These are phyloP conservation scores for Sporothrix sp. DNA, from an alignment of 2,329 filamentous ascomycete genomes.

Conservation along the genomic window DNA sequence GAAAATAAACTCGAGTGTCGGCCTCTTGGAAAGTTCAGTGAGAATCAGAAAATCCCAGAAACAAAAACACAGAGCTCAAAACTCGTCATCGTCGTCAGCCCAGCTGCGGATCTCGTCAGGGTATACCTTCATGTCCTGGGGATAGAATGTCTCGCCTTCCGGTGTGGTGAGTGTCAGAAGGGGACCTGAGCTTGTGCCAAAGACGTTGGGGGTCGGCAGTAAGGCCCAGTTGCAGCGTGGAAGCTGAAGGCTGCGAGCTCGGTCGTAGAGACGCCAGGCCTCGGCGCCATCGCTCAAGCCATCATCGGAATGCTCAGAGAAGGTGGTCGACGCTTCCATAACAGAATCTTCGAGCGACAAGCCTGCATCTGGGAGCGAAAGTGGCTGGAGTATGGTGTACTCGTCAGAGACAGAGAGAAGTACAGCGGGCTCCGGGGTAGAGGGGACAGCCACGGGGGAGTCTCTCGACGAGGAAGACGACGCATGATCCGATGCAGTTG, in stretches of 20 bases:
- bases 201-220: slow-evolving; percentile 9
- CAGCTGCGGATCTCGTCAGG: not conserved
- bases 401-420: no score
- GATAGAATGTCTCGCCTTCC: slow-evolving; percentile 13
- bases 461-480: no score
- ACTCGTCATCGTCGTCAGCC: slow-evolving; percentile 11
- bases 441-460: no score
- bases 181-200: slow-evolving; percentile 8
- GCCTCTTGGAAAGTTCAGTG: no score
- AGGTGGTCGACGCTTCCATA: not conserved
- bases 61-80: no score
- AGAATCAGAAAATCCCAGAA: no score
- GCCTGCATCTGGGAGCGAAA: not conserved
- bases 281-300: not conserved
- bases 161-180: slow-evolving; percentile 13
- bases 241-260: not conserved
- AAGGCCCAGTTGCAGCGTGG: slow-evolving; percentile 8
- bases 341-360: not conserved
- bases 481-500: no score
- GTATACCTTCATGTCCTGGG: slow-evolving; percentile 13
- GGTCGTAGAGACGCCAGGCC: not conserved
- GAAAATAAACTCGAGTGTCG: not conserved
- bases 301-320: not conserved
- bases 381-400: no score
- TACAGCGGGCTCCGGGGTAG: no score